A percentile compares a stretch with the other conserved stretches of the same genome.
Evolutionary conservation across 805 yeast genomes (phyloP).

Genomic region (Alloascoidea africana): DNA sequence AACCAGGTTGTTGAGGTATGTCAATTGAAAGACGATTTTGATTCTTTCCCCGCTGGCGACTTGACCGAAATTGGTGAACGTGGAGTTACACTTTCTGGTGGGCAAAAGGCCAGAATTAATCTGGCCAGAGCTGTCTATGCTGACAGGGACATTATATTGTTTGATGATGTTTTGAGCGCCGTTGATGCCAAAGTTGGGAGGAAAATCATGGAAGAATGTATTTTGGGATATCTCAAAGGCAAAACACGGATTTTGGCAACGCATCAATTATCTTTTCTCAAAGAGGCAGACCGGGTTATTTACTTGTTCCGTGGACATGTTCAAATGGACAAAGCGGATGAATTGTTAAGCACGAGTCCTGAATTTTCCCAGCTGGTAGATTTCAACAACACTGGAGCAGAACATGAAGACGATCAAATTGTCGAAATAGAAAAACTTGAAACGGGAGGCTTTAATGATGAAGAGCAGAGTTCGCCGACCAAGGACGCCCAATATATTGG

Average conservation of each 20-base stretch:
- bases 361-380: slow-evolving; percentile 38
- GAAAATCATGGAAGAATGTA: slow-evolving; percentile 57
- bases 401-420: slow-evolving; percentile 13
- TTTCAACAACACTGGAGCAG: slow-evolving; percentile 22
- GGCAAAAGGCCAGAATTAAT: slow-evolving; percentile 78
- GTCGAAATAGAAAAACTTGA: slow-evolving; percentile 12
- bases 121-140: slow-evolving; percentile 73
- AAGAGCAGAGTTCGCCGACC: no score
- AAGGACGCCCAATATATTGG: slow-evolving; percentile 9
- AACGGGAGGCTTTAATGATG: slow-evolving; percentile 3
- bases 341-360: slow-evolving; percentile 27
- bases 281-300: slow-evolving; percentile 52
- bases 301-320: slow-evolving; percentile 51
- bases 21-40: slow-evolving; percentile 50
- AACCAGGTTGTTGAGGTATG: slow-evolving; percentile 43
- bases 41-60: slow-evolving; percentile 60
- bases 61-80: slow-evolving; percentile 77
- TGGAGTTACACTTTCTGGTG: slow-evolving; percentile 81
- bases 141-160: slow-evolving; percentile 32
- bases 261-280: slow-evolving; percentile 63
- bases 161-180: slow-evolving; percentile 79
- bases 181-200: slow-evolving; percentile 80
- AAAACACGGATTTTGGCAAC: slow-evolving; percentile 71
- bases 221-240: slow-evolving; percentile 36
- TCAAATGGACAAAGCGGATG: slow-evolving; percentile 43